Conservation (phyloP, 1,284 basidiomycete genomes). For the Erythrobasidium hasegawianum region DNA sequence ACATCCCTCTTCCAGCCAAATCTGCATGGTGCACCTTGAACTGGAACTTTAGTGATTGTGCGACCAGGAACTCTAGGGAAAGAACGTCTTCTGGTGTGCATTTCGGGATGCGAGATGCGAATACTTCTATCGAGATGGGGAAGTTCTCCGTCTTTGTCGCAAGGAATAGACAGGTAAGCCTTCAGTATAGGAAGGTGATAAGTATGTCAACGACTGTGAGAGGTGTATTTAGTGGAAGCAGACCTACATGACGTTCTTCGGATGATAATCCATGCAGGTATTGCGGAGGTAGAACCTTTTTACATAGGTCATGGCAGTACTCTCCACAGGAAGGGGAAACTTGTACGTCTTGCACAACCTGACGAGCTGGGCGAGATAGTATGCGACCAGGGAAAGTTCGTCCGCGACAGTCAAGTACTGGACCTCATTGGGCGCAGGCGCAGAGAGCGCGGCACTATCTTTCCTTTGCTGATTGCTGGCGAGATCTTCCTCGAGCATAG, state of each 20-base stretch:
- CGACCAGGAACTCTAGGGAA: constrained; percentile 89
- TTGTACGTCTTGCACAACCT: constrained; percentile 79
- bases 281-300: constrained; percentile 98
- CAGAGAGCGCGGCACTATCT: constrained; percentile 28
- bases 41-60: constrained; percentile 87
- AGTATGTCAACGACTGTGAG: too few species aligned
- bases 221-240: not conserved
- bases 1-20: constrained; percentile 80
- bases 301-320: constrained; percentile 84
- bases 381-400: constrained; percentile 79
- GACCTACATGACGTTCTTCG: constrained; percentile 89
- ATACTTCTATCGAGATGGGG: constrained; percentile 77
- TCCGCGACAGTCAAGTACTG: constrained; percentile 75
- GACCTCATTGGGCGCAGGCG: constrained; percentile 50
- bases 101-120: constrained; percentile 54
- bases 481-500: constrained; percentile 67
- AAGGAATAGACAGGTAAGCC: constrained; percentile 91
- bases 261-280: constrained; percentile 99
- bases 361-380: constrained; percentile 82
- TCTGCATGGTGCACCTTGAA: constrained; percentile 90
- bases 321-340: constrained; percentile 86
- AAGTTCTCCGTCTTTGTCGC: constrained; percentile 96
- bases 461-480: not conserved
- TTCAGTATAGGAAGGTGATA: too few species aligned
- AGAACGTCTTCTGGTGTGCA: constrained; percentile 57